phyloP scores from a whole-genome alignment of 768 basidiomycete species.

The Tulasnella sp. region DNA sequence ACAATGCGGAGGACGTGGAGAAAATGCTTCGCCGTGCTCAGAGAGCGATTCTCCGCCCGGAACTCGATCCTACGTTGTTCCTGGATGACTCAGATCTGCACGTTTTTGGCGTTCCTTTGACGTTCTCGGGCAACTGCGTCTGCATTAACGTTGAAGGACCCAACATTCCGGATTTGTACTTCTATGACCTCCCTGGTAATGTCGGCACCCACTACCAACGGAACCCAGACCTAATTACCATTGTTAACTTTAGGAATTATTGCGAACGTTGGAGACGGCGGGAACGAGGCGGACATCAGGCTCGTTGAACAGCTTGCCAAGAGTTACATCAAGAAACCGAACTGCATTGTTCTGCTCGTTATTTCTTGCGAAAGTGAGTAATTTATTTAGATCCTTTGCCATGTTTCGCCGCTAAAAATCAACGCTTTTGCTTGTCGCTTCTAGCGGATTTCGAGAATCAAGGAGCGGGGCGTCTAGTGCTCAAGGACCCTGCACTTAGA shows the following conservation, averaged over 20 bases:
- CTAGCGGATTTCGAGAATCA: conserved; percentile 77
- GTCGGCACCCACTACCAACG: conserved; percentile 6
- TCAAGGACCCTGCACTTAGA: conserved; percentile 51
- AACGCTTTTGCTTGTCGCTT: too few relatives aligned
- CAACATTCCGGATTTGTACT: conserved; percentile 29
- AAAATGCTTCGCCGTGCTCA: conserved; percentile 52
- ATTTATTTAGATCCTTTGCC: too few relatives aligned
- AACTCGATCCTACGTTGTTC: background rate
- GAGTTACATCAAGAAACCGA: conserved; percentile 7
- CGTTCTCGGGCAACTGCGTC: conserved; percentile 48
- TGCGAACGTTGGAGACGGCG: conserved; percentile 17
- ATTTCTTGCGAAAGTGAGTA: conserved; percentile 22
- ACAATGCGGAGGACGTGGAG: conserved; percentile 36
- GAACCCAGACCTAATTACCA: too few relatives aligned
- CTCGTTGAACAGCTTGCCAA: conserved; percentile 17
- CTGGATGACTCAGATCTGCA: conserved; percentile 4
- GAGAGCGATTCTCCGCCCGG: conserved; percentile 42
- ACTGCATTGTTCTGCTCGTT: conserved; percentile 19
- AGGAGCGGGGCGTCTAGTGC: conserved; percentile 59
- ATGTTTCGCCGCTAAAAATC: too few relatives aligned
- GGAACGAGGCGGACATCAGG: conserved; percentile 18
- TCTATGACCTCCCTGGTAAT: conserved; percentile 29
- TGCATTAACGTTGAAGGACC: conserved; percentile 43
- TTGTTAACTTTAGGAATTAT: conserved; percentile 14
- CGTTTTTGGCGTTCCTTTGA: conserved; percentile 8